Conservation (phyloP, 176 grass and related monocot species). For the Thalia dealbata region DNA sequence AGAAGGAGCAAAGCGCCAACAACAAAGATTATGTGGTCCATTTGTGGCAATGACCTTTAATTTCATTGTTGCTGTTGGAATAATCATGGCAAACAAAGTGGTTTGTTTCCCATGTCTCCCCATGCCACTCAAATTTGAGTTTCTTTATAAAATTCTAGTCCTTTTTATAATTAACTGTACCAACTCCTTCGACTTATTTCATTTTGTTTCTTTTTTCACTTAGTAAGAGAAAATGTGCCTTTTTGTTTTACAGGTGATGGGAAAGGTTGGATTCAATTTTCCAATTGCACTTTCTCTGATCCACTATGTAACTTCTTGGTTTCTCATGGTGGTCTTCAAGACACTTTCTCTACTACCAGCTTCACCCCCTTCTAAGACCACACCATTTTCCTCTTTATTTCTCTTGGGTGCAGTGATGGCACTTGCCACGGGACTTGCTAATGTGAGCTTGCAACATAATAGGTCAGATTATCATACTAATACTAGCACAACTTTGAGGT, state of each 20-base stretch:
- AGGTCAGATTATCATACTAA: slow-evolving; percentile 40
- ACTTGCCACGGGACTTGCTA: slow-evolving; percentile 90
- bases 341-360: slow-evolving; percentile 74
- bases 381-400: slow-evolving; percentile 86
- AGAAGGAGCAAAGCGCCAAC: slow-evolving; percentile 79
- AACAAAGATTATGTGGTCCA: slow-evolving; percentile 74
- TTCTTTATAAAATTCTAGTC: background rate
- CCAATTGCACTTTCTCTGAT: slow-evolving; percentile 81
- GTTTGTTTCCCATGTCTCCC: slow-evolving; percentile 25
- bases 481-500: background rate
- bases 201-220: background rate
- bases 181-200: background rate
- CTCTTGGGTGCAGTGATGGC: slow-evolving; percentile 93
- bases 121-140: background rate
- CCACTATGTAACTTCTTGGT: slow-evolving; percentile 75
- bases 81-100: slow-evolving; percentile 99
- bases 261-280: slow-evolving; percentile 80
- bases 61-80: slow-evolving; percentile 80
- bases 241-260: slow-evolving; percentile 65
- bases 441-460: slow-evolving; percentile 97
- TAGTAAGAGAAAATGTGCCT: slow-evolving; percentile 4
- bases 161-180: background rate
- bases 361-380: slow-evolving; percentile 69
- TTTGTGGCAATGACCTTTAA: slow-evolving; percentile 74
- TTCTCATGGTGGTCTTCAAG: slow-evolving; percentile 67